Base-by-base conservation (phyloP, 768 basidiomycete genomes). In the Rubroboletus pulcherrimus region DNA sequence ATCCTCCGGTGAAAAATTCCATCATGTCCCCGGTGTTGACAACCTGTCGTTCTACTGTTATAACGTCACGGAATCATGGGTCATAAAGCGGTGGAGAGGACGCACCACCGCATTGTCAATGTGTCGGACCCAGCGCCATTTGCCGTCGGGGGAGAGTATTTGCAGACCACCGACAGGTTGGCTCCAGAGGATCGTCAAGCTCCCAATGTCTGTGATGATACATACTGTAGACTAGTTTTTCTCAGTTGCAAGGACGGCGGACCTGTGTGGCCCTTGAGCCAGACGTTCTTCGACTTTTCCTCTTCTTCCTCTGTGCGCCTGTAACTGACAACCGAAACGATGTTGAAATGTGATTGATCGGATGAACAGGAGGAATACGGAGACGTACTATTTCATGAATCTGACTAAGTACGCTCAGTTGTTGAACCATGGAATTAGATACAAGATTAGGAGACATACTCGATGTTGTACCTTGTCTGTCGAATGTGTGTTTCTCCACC, bases 201-300 rank as follows among this genome's bases (percentile, higher is more conserved):
- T 76, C 4, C 81, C 81, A 38, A 82, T 73, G 64, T 85, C 84
- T 75, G 54, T 73, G 9, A 78, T 79, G 41, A 78, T 71, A 63
- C 81, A 80, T 64, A 6, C 12, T 47, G 2, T 29, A 35, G 11
- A 46, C 19, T 10, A 1, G 2, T 34, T 19, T 21, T 15, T 26
- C 26, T 4, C 15, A 14, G 9, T 47, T 10, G 9, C 6, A 5
- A 34, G 34, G 37, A 19, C 5, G 12, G 35, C 63, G 0, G 52
- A 83, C 82, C 81, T 15, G 79, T 80, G 55, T 84, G 83, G 3
- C 82, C 82, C 55, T 82, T 83, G 6, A 84, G 65, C 81, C 80
- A 83, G 24, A 84, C 80, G 29, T 81, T 79, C 45, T 78, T 78
- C 0, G 80, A 77, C 54, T 73, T 75, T 33, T 54, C 54, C 54